Conservation (phyloP, 257 asterid species). For the Solanum habrochaites region DNA sequence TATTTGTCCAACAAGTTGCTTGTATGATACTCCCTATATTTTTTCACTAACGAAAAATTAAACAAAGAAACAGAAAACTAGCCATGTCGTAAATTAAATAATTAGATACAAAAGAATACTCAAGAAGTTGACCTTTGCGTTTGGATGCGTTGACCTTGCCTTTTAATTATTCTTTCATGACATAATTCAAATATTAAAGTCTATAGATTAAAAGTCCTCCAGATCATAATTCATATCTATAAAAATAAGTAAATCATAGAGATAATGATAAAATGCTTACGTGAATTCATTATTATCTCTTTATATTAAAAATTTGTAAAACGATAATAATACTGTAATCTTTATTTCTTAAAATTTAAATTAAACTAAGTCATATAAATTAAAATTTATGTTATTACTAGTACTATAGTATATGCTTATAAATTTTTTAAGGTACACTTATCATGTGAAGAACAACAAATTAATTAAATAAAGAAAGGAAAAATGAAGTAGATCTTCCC, state of each 20-base stretch:
- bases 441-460: background rate
- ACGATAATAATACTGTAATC: background rate
- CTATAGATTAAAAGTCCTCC: background rate
- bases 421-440: background rate
- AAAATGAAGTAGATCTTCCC: background rate
- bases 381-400: background rate
- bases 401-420: background rate
- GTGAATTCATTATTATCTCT: background rate
- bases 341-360: background rate
- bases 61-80: background rate
- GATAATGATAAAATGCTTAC: background rate
- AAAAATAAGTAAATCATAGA: background rate
- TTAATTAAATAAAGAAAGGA: background rate
- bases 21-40: background rate
- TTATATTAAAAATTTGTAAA: background rate
- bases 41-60: background rate
- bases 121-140: background rate
- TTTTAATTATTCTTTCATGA: background rate
- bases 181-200: background rate
- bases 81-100: background rate
- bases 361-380: too few relatives aligned
- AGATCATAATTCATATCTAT: background rate
- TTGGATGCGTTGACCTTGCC: background rate
- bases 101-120: background rate
- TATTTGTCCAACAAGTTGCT: background rate